Percentiles rank a stretch among this genome's conserved stretches.
Evolutionary conservation across 129 eudicot species (phyloP).

Genomic region (Flaveria trinervia): DNA sequence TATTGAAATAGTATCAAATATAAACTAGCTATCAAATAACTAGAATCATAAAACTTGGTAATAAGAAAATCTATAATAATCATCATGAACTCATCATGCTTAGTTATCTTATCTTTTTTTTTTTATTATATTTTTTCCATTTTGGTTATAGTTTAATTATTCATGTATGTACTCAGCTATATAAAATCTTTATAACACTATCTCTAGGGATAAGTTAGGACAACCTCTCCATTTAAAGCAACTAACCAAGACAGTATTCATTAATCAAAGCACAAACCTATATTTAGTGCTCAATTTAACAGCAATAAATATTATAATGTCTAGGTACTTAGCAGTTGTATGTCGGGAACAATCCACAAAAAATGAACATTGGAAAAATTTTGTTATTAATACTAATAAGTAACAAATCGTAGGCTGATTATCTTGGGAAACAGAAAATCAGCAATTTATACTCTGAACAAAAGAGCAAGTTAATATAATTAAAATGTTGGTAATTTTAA

Average conservation of each 20-base stretch:
- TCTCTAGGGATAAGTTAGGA: constrained; percentile 8
- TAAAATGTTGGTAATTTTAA: too few relatives aligned
- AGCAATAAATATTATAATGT: background rate
- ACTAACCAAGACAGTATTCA: background rate
- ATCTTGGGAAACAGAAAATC: too few relatives aligned
- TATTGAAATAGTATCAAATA: background rate
- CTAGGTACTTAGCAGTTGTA: background rate
- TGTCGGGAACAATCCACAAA: background rate
- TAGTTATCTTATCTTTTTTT: background rate
- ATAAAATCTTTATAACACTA: too few relatives aligned
- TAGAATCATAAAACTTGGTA: background rate
- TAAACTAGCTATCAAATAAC: background rate
- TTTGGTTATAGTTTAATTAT: background rate
- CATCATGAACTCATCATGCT: background rate
- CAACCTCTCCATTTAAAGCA: constrained; percentile 14
- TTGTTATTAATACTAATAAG: too few relatives aligned
- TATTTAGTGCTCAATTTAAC: background rate
- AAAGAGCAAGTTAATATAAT: too few relatives aligned
- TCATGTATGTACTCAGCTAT: too few relatives aligned
- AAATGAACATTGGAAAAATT: background rate
- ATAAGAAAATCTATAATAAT: background rate
- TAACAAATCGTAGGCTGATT: too few relatives aligned
- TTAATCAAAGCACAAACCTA: constrained; percentile 6
- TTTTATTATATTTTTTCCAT: background rate
- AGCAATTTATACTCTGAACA: too few relatives aligned